phyloP scores from a whole-genome alignment of 345 rosid genomes.

The Brassica rapa region DNA sequence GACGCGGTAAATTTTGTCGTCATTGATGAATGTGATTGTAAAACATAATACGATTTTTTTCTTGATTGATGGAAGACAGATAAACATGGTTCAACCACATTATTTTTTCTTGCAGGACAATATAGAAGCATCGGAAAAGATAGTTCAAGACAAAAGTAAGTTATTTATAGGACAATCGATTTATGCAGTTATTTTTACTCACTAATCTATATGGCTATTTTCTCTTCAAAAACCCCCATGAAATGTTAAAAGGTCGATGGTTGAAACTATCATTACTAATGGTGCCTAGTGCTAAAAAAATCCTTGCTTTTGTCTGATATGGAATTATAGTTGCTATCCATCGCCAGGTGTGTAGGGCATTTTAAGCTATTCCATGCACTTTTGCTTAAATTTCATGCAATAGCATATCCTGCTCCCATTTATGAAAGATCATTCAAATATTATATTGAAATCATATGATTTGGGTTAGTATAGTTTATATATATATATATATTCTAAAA shows the following conservation, averaged over 20 bases:
- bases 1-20: background rate
- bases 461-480: background rate
- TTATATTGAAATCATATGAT: background rate
- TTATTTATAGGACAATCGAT: background rate
- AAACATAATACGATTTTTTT: background rate
- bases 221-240: background rate
- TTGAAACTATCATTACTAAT: background rate
- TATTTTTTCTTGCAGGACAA: background rate
- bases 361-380: background rate
- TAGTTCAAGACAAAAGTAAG: background rate
- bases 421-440: background rate
- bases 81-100: background rate
- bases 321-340: constrained; percentile 10
- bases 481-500: background rate
- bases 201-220: background rate
- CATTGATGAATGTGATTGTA: background rate
- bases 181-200: background rate
- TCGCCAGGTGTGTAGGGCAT: constrained; percentile 30
- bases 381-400: constrained; percentile 4
- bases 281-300: background rate
- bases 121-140: background rate
- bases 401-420: constrained; percentile 25
- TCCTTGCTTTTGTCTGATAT: constrained; percentile 14
- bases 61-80: background rate
- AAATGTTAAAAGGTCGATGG: background rate